These are phyloP conservation scores for Trebouxia sp. DNA, from an alignment of 139 green algal genomes.

Conservation along the genomic window DNA sequence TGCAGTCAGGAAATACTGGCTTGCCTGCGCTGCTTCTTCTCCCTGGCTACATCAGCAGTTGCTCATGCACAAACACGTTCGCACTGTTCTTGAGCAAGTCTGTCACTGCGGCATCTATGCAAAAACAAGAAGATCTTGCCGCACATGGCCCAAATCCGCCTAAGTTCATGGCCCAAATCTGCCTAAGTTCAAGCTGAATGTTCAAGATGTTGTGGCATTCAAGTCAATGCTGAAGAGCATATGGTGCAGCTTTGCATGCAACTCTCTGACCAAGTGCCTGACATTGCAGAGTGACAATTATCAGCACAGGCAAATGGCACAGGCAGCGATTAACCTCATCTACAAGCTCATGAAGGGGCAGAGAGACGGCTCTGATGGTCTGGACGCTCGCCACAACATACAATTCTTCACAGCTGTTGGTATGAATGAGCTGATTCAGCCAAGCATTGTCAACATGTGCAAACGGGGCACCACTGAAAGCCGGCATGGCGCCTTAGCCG, in stretches of 20 bases:
- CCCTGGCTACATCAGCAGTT: no score
- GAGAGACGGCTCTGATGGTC: not conserved
- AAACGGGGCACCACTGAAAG: not conserved
- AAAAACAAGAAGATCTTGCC: no score
- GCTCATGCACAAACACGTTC: no score
- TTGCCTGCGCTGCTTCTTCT: no score
- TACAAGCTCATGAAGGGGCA: conserved; percentile 16
- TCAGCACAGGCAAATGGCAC: not conserved
- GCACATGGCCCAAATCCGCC: no score
- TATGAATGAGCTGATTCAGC: not conserved
- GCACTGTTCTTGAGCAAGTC: no score
- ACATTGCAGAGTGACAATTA: not conserved
- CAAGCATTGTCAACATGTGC: not conserved
- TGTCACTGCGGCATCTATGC: no score
- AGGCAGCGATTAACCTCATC: not conserved
- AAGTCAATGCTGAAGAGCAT: no score
- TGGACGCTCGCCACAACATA: not conserved
- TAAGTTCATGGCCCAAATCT: no score
- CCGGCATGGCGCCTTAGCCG: not conserved
- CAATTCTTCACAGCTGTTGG: not conserved
- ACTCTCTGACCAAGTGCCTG: not conserved
- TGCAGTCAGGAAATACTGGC: no score
- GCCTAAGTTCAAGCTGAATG: no score
- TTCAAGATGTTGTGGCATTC: no score
- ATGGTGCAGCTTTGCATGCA: not conserved